Percentiles rank a stretch among this genome's conserved stretches.
Evolutionary conservation across 495 filamentous ascomycete species (phyloP).

Genomic region (Xylaria acuta): DNA sequence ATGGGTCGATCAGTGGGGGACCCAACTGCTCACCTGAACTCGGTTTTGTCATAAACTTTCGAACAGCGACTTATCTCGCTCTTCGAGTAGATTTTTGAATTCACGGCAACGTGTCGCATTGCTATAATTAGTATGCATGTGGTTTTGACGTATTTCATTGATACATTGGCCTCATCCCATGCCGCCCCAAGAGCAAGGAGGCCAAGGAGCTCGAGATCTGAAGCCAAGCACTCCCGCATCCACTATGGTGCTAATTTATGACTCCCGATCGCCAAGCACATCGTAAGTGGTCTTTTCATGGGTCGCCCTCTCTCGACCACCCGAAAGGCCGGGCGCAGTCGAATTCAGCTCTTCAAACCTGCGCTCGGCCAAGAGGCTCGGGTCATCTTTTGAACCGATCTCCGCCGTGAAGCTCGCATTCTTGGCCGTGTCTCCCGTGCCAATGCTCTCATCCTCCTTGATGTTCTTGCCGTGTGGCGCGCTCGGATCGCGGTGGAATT

Average conservation of each 20-base stretch:
- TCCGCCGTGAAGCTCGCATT: slow-evolving; percentile 41
- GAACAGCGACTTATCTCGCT: background rate
- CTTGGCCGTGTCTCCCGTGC: slow-evolving; percentile 34
- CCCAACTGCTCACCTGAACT: background rate
- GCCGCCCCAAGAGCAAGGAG: background rate
- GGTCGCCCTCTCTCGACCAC: slow-evolving; percentile 29
- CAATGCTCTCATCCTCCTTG: slow-evolving; percentile 46
- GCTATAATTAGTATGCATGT: background rate
- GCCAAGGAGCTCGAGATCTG: background rate
- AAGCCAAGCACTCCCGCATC: background rate
- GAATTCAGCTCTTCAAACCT: slow-evolving; percentile 25
- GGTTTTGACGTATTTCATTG: background rate
- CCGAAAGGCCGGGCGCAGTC: slow-evolving; percentile 15
- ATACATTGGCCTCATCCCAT: background rate
- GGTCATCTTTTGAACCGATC: slow-evolving; percentile 49
- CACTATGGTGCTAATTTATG: background rate
- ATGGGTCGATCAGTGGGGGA: no score
- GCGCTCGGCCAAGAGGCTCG: slow-evolving; percentile 36
- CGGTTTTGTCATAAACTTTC: background rate
- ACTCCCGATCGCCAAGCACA: slow-evolving; percentile 32
- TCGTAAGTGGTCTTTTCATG: slow-evolving; percentile 33
- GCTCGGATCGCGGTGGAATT: slow-evolving; percentile 26
- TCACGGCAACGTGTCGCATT: background rate
- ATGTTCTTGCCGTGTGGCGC: slow-evolving; percentile 52
- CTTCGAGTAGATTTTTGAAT: background rate